phyloP scores from a whole-genome alignment of 2,329 filamentous ascomycete species.

The Tolypocladium album region DNA sequence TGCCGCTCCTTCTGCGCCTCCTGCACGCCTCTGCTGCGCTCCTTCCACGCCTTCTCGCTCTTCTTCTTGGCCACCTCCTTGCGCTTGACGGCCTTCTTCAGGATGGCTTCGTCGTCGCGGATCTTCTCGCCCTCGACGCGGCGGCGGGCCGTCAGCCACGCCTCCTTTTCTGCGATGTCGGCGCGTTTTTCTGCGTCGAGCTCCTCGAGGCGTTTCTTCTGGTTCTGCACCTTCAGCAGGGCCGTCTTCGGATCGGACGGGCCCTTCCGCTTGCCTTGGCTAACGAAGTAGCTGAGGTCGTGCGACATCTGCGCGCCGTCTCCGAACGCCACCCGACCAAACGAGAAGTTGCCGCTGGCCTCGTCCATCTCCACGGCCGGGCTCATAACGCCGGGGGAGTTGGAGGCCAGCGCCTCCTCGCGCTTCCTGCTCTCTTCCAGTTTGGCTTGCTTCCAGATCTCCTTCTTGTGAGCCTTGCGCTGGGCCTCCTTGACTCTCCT shows the following conservation, averaged over 20 bases:
- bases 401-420: constrained; percentile 52
- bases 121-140: constrained; percentile 83
- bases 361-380: constrained; percentile 40
- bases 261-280: constrained; percentile 57
- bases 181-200: constrained; percentile 73
- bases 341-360: constrained; percentile 63
- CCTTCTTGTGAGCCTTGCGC: constrained; percentile 81
- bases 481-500: constrained; percentile 79
- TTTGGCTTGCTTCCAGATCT: constrained; percentile 64
- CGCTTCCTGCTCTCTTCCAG: constrained; percentile 64
- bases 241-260: constrained; percentile 78
- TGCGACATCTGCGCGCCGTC: constrained; percentile 76
- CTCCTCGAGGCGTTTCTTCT: constrained; percentile 65
- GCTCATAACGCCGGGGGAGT: constrained; percentile 50
- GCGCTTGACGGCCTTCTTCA: constrained; percentile 92
- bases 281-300: constrained; percentile 50
- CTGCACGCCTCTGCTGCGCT: constrained; percentile 60
- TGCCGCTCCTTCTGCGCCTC: constrained; percentile 71
- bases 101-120: constrained; percentile 70
- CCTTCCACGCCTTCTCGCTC: constrained; percentile 80
- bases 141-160: constrained; percentile 85
- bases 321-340: constrained; percentile 81
- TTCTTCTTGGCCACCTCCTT: constrained; percentile 86
- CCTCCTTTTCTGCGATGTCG: constrained; percentile 86
- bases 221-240: constrained; percentile 75